Conservation (phyloP, 768 basidiomycete species). For the Amanita exitialis region DNA sequence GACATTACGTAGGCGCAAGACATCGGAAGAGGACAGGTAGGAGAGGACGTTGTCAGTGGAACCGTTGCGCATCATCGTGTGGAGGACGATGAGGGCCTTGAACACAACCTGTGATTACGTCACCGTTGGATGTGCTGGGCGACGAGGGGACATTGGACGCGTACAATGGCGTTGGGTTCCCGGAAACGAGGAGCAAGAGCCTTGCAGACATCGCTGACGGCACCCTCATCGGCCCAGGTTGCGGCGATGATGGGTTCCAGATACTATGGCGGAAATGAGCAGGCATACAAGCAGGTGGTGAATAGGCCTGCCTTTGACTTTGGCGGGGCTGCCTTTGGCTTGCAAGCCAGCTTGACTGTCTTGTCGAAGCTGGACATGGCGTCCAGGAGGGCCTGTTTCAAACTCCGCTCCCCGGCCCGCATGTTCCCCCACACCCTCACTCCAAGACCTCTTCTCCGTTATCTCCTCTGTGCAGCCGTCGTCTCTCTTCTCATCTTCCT, state of each 20-base stretch:
- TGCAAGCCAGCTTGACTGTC: constrained; percentile 93
- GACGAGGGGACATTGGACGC: constrained; percentile 16
- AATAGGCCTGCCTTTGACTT: constrained; percentile 71
- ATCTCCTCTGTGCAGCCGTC: constrained; percentile 19
- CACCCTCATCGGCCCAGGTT: constrained; percentile 94
- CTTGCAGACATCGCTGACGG: constrained; percentile 87
- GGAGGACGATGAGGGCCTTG: constrained; percentile 92
- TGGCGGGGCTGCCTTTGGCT: constrained; percentile 92
- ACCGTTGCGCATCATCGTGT: constrained; percentile 96
- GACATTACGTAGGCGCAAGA: constrained; percentile 76
- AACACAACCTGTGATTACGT: constrained; percentile 72
- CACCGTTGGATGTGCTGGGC: background rate
- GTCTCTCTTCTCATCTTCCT: constrained; percentile 20
- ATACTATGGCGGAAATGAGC: constrained; percentile 45
- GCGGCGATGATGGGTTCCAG: constrained; percentile 93
- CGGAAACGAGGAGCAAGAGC: constrained; percentile 76
- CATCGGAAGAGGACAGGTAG: constrained; percentile 72
- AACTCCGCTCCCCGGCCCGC: constrained; percentile 3
- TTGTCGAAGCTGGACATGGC: constrained; percentile 78
- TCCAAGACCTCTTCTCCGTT: constrained; percentile 17
- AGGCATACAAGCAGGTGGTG: constrained; percentile 6
- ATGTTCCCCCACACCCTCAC: background rate
- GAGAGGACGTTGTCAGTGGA: constrained; percentile 86
- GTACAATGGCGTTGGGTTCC: constrained; percentile 86
- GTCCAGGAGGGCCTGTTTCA: constrained; percentile 3